phyloP scores from a whole-genome alignment of 768 basidiomycete genomes.

The Leccinum aurantiacum region DNA sequence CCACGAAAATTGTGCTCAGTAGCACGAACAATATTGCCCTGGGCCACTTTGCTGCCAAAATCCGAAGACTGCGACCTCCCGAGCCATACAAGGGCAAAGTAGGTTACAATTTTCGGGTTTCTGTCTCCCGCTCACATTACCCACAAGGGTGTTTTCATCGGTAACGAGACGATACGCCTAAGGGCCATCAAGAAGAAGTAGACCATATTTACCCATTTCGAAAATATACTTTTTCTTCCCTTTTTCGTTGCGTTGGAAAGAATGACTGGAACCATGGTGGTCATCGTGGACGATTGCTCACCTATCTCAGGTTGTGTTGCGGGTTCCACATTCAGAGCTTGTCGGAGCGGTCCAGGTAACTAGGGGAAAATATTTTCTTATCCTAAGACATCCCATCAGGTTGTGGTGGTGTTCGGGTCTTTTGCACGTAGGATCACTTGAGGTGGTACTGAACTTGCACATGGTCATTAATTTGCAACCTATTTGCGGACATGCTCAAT shows the following conservation, averaged over 20 bases:
- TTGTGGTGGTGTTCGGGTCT: background rate
- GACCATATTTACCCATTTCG: conserved; percentile 24
- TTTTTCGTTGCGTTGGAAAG: background rate
- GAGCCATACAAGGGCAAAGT: conserved; percentile 99
- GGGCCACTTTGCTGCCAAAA: conserved; percentile 84
- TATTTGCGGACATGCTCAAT: background rate
- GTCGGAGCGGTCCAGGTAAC: no score
- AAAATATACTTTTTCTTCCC: conserved; percentile 5
- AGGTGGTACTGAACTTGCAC: background rate
- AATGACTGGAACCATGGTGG: background rate
- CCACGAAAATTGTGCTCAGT: conserved; percentile 80
- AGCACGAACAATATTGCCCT: conserved; percentile 88
- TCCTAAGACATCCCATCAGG: background rate
- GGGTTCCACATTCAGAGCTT: background rate
- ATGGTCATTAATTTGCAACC: background rate
- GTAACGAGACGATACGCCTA: conserved; percentile 87
- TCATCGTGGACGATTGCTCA: background rate
- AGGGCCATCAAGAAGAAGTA: conserved; percentile 97
- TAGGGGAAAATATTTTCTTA: background rate
- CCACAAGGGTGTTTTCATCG: conserved; percentile 85
- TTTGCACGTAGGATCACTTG: background rate
- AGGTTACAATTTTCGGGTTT: conserved; percentile 27
- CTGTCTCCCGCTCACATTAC: conserved; percentile 4
- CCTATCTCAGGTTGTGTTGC: no score
- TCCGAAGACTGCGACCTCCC: conserved; percentile 81